A percentile compares a stretch with the other conserved stretches of the same genome.
phyloP scores from a whole-genome alignment of 2,329 filamentous ascomycete genomes.

The Colletotrichum sp. region DNA sequence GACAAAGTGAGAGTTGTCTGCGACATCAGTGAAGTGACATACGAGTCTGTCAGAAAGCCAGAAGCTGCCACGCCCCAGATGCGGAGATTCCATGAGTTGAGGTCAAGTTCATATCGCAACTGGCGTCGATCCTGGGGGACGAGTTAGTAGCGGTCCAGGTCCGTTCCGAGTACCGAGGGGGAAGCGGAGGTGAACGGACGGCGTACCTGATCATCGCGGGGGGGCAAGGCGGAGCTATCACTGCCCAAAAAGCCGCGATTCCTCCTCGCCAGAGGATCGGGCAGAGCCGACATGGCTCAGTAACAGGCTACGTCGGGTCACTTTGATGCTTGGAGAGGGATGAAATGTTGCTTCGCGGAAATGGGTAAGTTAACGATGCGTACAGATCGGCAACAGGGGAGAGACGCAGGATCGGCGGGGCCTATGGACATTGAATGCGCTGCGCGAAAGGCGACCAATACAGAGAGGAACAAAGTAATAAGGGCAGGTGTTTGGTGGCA shows the following conservation, averaged over 20 bases:
- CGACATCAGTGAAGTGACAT: slow-evolving; percentile 26
- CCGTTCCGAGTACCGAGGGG: background rate
- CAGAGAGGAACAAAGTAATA: background rate
- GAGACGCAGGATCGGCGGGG: background rate
- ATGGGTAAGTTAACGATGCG: background rate
- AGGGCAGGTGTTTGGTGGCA: background rate
- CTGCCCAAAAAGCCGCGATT: slow-evolving; percentile 57
- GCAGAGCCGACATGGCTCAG: slow-evolving; percentile 35
- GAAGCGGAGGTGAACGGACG: background rate
- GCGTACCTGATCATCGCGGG: slow-evolving; percentile 53
- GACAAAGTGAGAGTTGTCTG: background rate
- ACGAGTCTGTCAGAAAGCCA: slow-evolving; percentile 60
- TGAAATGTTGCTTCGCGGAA: background rate
- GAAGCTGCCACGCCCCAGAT: slow-evolving; percentile 62
- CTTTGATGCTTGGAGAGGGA: background rate
- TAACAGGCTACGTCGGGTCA: slow-evolving; percentile 1
- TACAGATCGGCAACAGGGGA: background rate
- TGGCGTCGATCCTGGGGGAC: slow-evolving; percentile 51
- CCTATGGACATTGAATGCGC: background rate
- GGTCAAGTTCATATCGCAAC: slow-evolving; percentile 56
- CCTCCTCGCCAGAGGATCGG: slow-evolving; percentile 30
- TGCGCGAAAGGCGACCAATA: background rate
- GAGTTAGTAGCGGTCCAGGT: background rate
- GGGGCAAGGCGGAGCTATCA: slow-evolving; percentile 55
- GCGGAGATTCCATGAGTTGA: slow-evolving; percentile 59